Percentiles rank a stretch among this genome's conserved stretches.
phyloP scores from a whole-genome alignment of 2,329 filamentous ascomycete species.

The Elsinoe fawcettii region DNA sequence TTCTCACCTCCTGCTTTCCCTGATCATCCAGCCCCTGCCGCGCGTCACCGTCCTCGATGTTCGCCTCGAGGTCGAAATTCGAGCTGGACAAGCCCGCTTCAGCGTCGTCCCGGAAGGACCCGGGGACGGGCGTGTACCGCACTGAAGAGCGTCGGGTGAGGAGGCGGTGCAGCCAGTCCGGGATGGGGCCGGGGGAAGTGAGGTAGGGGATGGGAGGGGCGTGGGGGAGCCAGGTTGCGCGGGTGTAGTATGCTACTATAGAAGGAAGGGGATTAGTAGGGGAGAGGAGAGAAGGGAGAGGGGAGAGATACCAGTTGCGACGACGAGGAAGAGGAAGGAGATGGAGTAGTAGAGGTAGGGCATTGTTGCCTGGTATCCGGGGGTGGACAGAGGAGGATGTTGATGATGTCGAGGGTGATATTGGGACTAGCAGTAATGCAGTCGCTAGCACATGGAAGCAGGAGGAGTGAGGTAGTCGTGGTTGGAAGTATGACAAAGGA shows the following conservation, averaged over 20 bases:
- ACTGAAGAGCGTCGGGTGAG: constrained; percentile 26
- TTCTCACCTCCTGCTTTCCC: constrained; percentile 73
- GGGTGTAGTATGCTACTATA: constrained; percentile 69
- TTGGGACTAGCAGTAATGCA: background rate
- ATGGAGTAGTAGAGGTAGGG: constrained; percentile 72
- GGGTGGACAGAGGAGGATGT: background rate
- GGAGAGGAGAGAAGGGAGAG: constrained; percentile 9
- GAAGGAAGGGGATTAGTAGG: constrained; percentile 18
- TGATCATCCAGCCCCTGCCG: constrained; percentile 72
- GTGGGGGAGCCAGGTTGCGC: constrained; percentile 64
- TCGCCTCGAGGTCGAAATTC: constrained; percentile 74
- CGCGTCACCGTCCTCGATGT: constrained; percentile 70
- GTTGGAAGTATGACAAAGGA: background rate
- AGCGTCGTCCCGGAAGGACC: constrained; percentile 69
- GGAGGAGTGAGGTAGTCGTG: background rate
- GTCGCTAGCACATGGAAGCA: background rate
- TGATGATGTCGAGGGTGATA: background rate
- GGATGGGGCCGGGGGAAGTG: constrained; percentile 41
- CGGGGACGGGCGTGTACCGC: constrained; percentile 50
- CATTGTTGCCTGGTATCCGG: constrained; percentile 45
- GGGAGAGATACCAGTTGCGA: constrained; percentile 55
- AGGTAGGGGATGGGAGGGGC: constrained; percentile 52
- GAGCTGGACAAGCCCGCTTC: constrained; percentile 72
- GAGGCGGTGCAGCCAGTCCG: constrained; percentile 46
- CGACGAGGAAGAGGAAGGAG: constrained; percentile 61